A percentile compares a stretch with the other conserved stretches of the same genome.
phyloP scores from a whole-genome alignment of 2,329 filamentous ascomycete genomes.

The Penicillium digitatum region DNA sequence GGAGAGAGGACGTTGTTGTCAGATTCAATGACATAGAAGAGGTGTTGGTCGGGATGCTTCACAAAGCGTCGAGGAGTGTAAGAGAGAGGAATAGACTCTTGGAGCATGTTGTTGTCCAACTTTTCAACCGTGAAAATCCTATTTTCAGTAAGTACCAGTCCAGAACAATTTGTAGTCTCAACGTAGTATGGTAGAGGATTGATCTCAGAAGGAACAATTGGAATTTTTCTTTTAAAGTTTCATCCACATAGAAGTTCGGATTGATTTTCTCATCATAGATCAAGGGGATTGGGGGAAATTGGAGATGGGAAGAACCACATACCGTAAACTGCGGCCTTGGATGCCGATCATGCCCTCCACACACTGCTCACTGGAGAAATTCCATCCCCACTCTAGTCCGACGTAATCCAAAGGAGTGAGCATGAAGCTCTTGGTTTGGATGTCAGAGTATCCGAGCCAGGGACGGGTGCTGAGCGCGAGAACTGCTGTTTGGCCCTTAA shows the following conservation, averaged over 20 bases:
- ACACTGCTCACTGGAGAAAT: conserved; percentile 92
- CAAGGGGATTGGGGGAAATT: conserved; percentile 19
- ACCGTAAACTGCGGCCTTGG: conserved; percentile 83
- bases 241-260: conserved; percentile 44
- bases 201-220: conserved; percentile 98
- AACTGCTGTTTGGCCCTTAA: conserved; percentile 78
- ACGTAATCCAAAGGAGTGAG: conserved; percentile 88
- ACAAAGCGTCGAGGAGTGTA: conserved; percentile 88
- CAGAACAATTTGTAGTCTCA: neutral
- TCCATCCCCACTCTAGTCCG: conserved; percentile 88
- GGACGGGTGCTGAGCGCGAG: conserved; percentile 86
- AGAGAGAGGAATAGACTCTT: conserved; percentile 77
- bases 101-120: conserved; percentile 76
- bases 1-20: conserved; percentile 88
- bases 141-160: conserved; percentile 15
- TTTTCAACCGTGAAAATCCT: conserved; percentile 90
- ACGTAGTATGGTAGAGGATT: neutral
- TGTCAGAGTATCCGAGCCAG: conserved; percentile 94
- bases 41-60: conserved; percentile 78
- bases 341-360: conserved; percentile 92
- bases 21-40: conserved; percentile 91
- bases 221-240: conserved; percentile 44
- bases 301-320: conserved; percentile 40
- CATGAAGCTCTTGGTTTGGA: conserved; percentile 80
- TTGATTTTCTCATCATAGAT: conserved; percentile 46